Conservation (phyloP, 345 rosid genomes). For the Raphanus sativus region DNA sequence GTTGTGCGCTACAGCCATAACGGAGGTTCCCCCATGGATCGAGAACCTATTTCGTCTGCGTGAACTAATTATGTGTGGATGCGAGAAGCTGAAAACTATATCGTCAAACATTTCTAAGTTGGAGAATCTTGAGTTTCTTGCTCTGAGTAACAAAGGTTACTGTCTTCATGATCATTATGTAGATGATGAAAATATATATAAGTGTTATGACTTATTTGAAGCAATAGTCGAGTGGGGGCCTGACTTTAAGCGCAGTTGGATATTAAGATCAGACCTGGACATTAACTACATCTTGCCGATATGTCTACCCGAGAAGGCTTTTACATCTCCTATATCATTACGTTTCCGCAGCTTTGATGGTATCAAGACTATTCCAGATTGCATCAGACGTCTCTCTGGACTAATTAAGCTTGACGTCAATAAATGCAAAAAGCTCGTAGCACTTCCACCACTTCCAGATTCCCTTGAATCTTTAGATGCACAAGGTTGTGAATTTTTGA, state of each 20-base stretch:
- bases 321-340: neutral
- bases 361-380: neutral
- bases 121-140: neutral
- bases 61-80: neutral
- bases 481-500: neutral
- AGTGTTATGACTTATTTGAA: neutral
- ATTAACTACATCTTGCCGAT: neutral
- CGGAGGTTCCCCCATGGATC: neutral
- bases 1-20: too few relatives aligned
- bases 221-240: neutral
- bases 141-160: neutral
- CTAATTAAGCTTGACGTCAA: neutral
- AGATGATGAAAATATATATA: too few relatives aligned
- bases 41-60: neutral
- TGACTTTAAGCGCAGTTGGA: neutral
- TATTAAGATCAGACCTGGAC: neutral
- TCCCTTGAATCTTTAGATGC: neutral
- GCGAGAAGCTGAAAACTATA: neutral
- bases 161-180: neutral
- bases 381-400: neutral
- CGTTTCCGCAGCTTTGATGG: neutral
- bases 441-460: neutral
- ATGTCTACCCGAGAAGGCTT: neutral
- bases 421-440: constrained; percentile 5
- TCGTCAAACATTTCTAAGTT: constrained; percentile 8